Evolutionary conservation across 345 rosid genomes (phyloP), one percentile per base, ranked within the genome.

Genomic region (Moricandia arvensis): DNA sequence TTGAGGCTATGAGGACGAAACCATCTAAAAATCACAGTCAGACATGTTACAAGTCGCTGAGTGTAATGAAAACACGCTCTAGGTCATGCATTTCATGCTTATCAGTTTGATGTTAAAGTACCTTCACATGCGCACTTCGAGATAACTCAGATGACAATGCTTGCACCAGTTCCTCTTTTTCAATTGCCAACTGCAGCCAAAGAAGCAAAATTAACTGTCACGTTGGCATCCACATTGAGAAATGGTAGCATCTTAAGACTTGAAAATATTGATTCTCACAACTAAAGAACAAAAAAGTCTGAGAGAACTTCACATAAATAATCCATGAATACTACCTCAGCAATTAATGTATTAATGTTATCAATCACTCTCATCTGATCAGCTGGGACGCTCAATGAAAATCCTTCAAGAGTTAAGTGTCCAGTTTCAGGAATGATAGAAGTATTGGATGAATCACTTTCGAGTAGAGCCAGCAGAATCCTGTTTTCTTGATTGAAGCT

Each of bases 131-230:
- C 59, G 90, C 87, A 78, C 85, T 86, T 80, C 86, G 91, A 67
- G 93, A 85, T 66, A 81, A 82, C 80, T 88, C 93, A 45, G 96
- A 86, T 27, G 90, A 87, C 79, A 96, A 75, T 51, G 95, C 85
- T 79, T 87, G 90, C 68, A 83, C 66, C 80, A 96, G 81, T 76
- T 93, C 98, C 75, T 96, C 98, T 77, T 91, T 91, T 80, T 93
- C 99, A 80, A 89, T 69, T 12, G 91, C 86, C 69, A 92, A 85
- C 99, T 95, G 86, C 79, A 85, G 77, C 53, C 69, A 81, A 33
- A 79, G 10, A 70, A 49, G 29, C 29, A 49, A 61, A 66, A 35
- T 9, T 9, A 49, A 66, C 8, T 2, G 10, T 37, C 59, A 29
- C 31, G 3, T 76, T 31, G 58, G 30, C 17, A 71, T 77, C 60